Evolutionary conservation across 495 filamentous ascomycete species (phyloP), one percentile per base, ranked within the genome.

Genomic region (Xylaria longipes): DNA sequence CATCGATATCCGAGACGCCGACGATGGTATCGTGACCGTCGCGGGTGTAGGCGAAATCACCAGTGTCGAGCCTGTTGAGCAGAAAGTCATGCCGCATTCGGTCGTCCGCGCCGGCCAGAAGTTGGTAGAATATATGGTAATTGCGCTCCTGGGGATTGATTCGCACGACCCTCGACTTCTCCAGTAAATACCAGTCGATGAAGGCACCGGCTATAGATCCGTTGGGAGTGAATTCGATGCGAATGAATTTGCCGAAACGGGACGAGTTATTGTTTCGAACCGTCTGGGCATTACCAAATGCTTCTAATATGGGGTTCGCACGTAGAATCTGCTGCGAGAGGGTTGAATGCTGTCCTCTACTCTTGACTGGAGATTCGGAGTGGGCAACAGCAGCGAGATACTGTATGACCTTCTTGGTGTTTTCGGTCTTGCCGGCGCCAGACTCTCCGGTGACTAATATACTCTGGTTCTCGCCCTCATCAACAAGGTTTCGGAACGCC

Each of bases 391-490:
- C 95, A 27, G 97, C 97, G 58, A 99, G 88, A 80, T 98, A 99
- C 73, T 99, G 97, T 66, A 99, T 99, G 62, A 99, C 97, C 81
- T 99, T 99, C 78, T 99, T 99, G 3, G 97, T 99, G 74, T 99
- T 99, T 79, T 99, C 97, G 0, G 97, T 99, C 82, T 99, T 99
- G 72, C 97, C 97, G 35, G 97, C 97, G 73, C 97, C 97, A 27
- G 97, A 99, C 82, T 99, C 97, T 79, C 97, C 97, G 39, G 97
- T 99, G 6, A 99, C 97, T 45, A 99, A 85, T 76, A 99, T 98
- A 77, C 95, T 97, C 80, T 99, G 97, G 75, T 98, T 98, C 69
- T 95, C 88, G 25, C 95, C 95, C 79, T 97, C 95, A 69, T 97
- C 94, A 5, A 98, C 93, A 9, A 99, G 86, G 76, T 97, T 98